These are phyloP conservation scores for Yamadazyma philogaea DNA, from an alignment of 805 yeast species.

Conservation along the genomic window DNA sequence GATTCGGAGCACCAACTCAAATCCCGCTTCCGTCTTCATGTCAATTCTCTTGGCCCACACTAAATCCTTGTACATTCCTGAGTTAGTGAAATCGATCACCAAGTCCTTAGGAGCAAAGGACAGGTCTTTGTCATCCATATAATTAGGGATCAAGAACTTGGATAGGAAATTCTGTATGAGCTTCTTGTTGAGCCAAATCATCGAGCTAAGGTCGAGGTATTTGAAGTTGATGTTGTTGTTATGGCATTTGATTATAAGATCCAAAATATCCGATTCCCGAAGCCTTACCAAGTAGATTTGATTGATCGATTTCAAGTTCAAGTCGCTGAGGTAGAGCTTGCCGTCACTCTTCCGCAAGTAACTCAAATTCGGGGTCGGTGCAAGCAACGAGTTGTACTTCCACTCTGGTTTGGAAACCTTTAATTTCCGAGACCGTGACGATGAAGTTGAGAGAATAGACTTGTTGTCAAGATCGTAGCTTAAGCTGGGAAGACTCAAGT, in stretches of 20 bases:
- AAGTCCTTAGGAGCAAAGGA: slow-evolving; percentile 17
- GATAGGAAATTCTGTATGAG: slow-evolving; percentile 34
- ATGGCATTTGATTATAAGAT: slow-evolving; percentile 26
- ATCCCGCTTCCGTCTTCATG: slow-evolving; percentile 23
- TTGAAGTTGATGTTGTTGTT: slow-evolving; percentile 23
- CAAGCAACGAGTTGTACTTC: slow-evolving; percentile 37
- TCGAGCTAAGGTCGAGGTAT: slow-evolving; percentile 41
- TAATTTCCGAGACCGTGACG: background rate
- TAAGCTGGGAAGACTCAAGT: slow-evolving; percentile 5
- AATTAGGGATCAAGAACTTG: slow-evolving; percentile 19
- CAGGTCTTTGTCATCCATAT: slow-evolving; percentile 6
- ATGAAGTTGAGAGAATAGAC: slow-evolving; percentile 10
- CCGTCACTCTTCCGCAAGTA: slow-evolving; percentile 31
- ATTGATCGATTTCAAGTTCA: slow-evolving; percentile 39
- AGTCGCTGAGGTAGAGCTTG: slow-evolving; percentile 37
- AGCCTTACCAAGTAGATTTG: slow-evolving; percentile 26
- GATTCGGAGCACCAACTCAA: slow-evolving; percentile 26
- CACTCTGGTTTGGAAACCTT: slow-evolving; percentile 23
- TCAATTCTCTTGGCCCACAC: slow-evolving; percentile 38
- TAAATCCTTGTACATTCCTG: slow-evolving; percentile 44
- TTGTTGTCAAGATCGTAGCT: slow-evolving; percentile 9
- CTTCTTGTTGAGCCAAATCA: slow-evolving; percentile 47
- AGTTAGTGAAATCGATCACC: slow-evolving; percentile 37
- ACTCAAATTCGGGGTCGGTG: slow-evolving; percentile 35
- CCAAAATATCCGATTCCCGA: slow-evolving; percentile 33